Percentiles rank a stretch among this genome's conserved stretches.
phyloP scores from a whole-genome alignment of 495 filamentous ascomycete genomes.

The Neurospora pannonica region DNA sequence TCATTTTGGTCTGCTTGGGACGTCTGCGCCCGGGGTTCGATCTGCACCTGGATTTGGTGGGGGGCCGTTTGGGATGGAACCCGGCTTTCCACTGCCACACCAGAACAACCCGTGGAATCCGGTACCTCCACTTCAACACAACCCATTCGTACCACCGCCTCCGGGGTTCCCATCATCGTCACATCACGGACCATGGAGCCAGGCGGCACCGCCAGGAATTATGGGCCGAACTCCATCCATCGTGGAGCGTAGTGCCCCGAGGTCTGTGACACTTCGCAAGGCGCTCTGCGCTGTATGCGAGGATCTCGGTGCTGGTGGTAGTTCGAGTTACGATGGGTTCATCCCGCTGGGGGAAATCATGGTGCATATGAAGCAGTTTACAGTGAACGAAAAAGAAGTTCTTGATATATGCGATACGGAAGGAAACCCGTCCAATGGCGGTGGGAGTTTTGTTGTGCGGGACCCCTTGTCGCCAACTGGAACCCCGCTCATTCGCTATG shows the following conservation, averaged over 20 bases:
- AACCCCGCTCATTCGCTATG: slow-evolving; percentile 56
- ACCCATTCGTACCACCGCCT: slow-evolving; percentile 10
- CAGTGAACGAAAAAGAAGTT: slow-evolving; percentile 61
- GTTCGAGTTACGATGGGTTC: slow-evolving; percentile 43
- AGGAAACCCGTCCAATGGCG: slow-evolving; percentile 78
- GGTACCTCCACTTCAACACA: slow-evolving; percentile 7
- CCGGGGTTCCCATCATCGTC: slow-evolving; percentile 14
- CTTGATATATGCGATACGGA: slow-evolving; percentile 88
- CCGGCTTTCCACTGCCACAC: slow-evolving; percentile 9
- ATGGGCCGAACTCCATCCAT: slow-evolving; percentile 19
- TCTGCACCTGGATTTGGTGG: slow-evolving; percentile 10
- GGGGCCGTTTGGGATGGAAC: slow-evolving; percentile 20
- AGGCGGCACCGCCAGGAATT: slow-evolving; percentile 10
- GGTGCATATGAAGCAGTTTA: slow-evolving; percentile 53
- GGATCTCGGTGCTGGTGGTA: slow-evolving; percentile 29
- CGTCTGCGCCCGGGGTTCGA: slow-evolving; percentile 17
- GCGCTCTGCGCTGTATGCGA: slow-evolving; percentile 42
- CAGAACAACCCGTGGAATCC: slow-evolving; percentile 20
- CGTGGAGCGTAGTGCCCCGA: slow-evolving; percentile 20
- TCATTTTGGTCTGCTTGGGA: slow-evolving; percentile 4
- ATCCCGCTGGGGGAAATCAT: slow-evolving; percentile 58
- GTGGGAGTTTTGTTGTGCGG: slow-evolving; percentile 66
- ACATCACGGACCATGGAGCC: slow-evolving; percentile 20
- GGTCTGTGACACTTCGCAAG: slow-evolving; percentile 36
- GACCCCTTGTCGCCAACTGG: slow-evolving; percentile 29